A percentile compares a stretch with the other conserved stretches of the same genome.
These are phyloP conservation scores for Fusarium compactum DNA, from an alignment of 2,329 filamentous ascomycete genomes.

Conservation along the genomic window DNA sequence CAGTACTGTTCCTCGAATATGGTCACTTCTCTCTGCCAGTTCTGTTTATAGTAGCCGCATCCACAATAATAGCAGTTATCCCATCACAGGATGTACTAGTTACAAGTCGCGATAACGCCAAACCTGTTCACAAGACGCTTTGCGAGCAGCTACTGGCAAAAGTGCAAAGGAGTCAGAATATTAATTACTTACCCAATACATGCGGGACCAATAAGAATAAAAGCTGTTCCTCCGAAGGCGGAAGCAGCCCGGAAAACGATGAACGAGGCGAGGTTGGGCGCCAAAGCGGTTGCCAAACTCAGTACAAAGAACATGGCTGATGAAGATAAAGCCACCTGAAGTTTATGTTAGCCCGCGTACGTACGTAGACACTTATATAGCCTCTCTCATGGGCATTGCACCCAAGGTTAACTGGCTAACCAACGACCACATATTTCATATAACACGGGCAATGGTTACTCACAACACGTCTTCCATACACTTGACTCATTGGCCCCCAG, in stretches of 20 bases:
- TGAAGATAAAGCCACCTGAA: conserved; percentile 62
- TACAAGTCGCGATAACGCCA: not conserved
- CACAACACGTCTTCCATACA: conserved; percentile 70
- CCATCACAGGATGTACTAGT: not conserved
- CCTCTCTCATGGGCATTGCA: not conserved
- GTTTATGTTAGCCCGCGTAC: not conserved
- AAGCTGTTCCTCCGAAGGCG: conserved; percentile 80
- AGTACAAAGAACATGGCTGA: conserved; percentile 74
- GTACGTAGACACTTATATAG: not conserved
- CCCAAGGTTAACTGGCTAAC: not conserved
- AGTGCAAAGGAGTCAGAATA: not conserved
- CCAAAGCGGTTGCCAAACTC: conserved; percentile 77
- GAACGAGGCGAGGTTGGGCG: conserved; percentile 77
- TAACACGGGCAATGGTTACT: conserved; percentile 43
- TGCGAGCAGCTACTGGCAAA: not conserved
- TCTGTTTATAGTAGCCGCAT: not conserved
- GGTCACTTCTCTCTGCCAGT: not conserved
- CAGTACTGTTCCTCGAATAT: conserved; percentile 1
- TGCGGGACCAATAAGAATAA: conserved; percentile 77
- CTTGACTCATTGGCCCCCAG: conserved; percentile 78
- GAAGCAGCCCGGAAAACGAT: conserved; percentile 81
- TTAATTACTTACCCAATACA: conserved; percentile 69
- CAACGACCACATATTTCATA: not conserved
- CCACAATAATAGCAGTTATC: not conserved
- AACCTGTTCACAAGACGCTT: not conserved